These are phyloP conservation scores for Scheffersomyces lignicola DNA, from an alignment of 1,139 yeast genomes.

Conservation along the genomic window DNA sequence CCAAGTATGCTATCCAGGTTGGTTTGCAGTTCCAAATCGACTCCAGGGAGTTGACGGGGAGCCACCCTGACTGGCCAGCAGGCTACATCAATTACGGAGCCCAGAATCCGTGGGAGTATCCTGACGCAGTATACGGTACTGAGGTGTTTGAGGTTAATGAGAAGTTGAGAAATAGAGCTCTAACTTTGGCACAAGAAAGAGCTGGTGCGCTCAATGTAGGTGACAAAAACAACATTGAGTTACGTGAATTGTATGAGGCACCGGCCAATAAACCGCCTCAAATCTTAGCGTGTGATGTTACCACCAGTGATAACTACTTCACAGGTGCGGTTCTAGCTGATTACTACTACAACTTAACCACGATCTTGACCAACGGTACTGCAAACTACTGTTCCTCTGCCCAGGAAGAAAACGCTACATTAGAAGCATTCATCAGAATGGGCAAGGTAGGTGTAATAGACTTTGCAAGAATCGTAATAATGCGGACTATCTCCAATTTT, in stretches of 20 bases:
- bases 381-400: conserved; percentile 64
- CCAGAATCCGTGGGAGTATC: conserved; percentile 50
- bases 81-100: conserved; percentile 64
- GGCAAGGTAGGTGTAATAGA: conserved; percentile 56
- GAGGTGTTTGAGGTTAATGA: conserved; percentile 67
- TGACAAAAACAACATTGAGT: conserved; percentile 38
- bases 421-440: conserved; percentile 59
- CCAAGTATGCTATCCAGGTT: conserved; percentile 63
- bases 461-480: conserved; percentile 55
- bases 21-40: conserved; percentile 59
- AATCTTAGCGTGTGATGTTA: conserved; percentile 56
- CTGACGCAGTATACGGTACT: conserved; percentile 59
- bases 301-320: conserved; percentile 64
- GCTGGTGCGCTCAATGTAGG: conserved; percentile 47
- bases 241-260: conserved; percentile 48
- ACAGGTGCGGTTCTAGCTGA: conserved; percentile 53
- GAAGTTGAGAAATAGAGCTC: conserved; percentile 58
- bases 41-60: conserved; percentile 43
- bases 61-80: conserved; percentile 57
- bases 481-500: conserved; percentile 67
- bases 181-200: conserved; percentile 43
- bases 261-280: conserved; percentile 53
- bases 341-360: conserved; percentile 49
- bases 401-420: conserved; percentile 68
- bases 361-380: conserved; percentile 56